Conservation (phyloP, 2,329 filamentous ascomycete species). For the Phialocephala subalpina region DNA sequence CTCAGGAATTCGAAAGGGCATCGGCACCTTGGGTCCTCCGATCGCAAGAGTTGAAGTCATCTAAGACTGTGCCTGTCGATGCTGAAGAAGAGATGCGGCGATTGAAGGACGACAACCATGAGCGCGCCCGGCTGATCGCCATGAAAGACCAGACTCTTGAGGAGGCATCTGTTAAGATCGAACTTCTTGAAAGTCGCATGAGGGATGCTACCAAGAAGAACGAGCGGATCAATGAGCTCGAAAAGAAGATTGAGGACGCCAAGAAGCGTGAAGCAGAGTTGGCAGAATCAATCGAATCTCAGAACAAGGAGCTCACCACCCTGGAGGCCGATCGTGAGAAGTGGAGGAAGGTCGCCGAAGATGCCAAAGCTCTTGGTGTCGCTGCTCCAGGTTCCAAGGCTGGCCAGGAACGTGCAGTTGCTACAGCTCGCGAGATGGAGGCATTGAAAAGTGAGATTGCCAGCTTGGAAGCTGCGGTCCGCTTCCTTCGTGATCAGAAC, state of each 20-base stretch:
- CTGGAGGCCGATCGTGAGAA: constrained; percentile 73
- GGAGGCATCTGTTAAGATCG: constrained; percentile 89
- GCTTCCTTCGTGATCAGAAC: constrained; percentile 74
- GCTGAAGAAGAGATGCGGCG: constrained; percentile 85
- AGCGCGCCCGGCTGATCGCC: constrained; percentile 75
- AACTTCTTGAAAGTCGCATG: constrained; percentile 89
- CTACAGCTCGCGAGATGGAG: constrained; percentile 77
- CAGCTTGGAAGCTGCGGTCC: constrained; percentile 69
- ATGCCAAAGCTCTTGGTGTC: constrained; percentile 62
- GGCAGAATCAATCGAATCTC: constrained; percentile 70
- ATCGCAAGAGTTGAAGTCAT: constrained; percentile 81
- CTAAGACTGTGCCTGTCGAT: constrained; percentile 81
- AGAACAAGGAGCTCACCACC: constrained; percentile 70
- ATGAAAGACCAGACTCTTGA: constrained; percentile 84
- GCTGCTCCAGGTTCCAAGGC: constrained; percentile 58
- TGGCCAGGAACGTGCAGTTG: constrained; percentile 71
- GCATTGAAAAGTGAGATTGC: constrained; percentile 73
- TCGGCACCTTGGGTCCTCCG: constrained; percentile 85
- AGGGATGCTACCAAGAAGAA: constrained; percentile 83
- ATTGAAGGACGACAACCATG: constrained; percentile 81
- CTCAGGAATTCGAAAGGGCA: constrained; percentile 79
- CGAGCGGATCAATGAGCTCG: constrained; percentile 71
- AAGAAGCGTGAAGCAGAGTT: constrained; percentile 60
- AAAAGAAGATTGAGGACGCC: constrained; percentile 63
- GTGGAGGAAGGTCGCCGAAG: constrained; percentile 75